A percentile compares a stretch with the other conserved stretches of the same genome.
Evolutionary conservation across 2,329 filamentous ascomycete species (phyloP).

Genomic region (Cladosporium sp.): DNA sequence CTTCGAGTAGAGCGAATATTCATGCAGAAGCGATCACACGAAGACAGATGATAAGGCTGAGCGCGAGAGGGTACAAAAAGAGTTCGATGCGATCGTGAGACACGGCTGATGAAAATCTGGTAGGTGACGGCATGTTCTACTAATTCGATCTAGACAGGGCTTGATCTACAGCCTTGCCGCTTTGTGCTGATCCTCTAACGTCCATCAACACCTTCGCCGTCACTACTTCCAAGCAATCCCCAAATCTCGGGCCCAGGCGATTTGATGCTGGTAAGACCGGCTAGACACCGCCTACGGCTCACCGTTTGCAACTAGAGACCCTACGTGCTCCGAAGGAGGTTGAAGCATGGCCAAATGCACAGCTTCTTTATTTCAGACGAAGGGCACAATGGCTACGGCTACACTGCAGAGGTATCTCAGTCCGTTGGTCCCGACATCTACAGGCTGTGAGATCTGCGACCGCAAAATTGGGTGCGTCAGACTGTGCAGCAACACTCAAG

Average conservation of each 20-base stretch:
- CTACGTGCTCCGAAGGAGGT: neutral
- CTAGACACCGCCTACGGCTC: neutral
- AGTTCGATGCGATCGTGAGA: neutral
- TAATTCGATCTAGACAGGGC: neutral
- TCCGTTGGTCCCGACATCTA: too few relatives aligned
- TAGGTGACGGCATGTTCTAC: neutral
- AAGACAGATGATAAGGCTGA: neutral
- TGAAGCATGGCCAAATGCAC: neutral
- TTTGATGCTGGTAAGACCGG: neutral
- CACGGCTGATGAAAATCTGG: neutral
- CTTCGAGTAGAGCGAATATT: too few relatives aligned
- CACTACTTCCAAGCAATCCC: neutral
- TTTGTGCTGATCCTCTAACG: neutral
- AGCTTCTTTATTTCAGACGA: neutral
- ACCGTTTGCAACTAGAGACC: neutral
- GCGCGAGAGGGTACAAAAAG: neutral
- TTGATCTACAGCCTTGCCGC: slow-evolving; percentile 5
- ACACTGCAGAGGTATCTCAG: too few relatives aligned
- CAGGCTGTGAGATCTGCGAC: too few relatives aligned
- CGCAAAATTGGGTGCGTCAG: too few relatives aligned
- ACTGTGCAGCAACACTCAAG: too few relatives aligned
- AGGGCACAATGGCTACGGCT: neutral
- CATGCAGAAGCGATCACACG: neutral
- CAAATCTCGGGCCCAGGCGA: neutral
- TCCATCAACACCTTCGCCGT: neutral